Conservation (phyloP, 1,284 basidiomycete genomes). For the Ganoderma lucidum region DNA sequence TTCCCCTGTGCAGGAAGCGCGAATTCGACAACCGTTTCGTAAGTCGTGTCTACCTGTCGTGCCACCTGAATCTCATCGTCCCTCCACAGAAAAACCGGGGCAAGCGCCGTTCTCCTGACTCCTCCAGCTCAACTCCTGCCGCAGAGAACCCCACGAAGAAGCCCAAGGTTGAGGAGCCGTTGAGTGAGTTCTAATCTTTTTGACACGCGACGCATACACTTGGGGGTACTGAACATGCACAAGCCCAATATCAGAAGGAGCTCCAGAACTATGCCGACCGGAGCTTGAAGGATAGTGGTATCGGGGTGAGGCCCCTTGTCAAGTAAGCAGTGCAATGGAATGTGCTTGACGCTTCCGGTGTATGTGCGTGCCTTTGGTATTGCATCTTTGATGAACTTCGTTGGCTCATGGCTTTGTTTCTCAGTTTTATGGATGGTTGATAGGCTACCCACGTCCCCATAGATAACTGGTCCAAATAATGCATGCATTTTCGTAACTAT, state of each 20-base stretch:
- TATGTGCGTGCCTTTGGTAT: constrained; percentile 21
- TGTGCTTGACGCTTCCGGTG: constrained; percentile 6
- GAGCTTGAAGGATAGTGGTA: constrained; percentile 50
- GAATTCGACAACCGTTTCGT: constrained; percentile 70
- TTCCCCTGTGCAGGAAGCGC: constrained; percentile 56
- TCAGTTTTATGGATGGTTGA: constrained; percentile 20
- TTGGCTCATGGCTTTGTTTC: constrained; percentile 4
- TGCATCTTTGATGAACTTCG: neutral
- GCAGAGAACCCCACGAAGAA: constrained; percentile 52
- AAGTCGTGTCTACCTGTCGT: constrained; percentile 40
- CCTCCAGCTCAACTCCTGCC: constrained; percentile 39
- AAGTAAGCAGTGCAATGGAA: constrained; percentile 40
- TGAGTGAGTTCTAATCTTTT: constrained; percentile 38
- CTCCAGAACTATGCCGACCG: constrained; percentile 46
- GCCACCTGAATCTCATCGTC: constrained; percentile 10
- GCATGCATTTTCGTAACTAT: neutral
- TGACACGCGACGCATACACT: neutral
- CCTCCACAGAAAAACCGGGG: constrained; percentile 61
- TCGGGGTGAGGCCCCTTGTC: constrained; percentile 48
- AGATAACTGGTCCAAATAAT: neutral
- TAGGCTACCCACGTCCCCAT: neutral
- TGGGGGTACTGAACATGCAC: constrained; percentile 1
- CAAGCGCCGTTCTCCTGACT: constrained; percentile 61
- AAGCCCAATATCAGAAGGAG: constrained; percentile 48
- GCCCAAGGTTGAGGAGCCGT: constrained; percentile 41